Evolutionary conservation across 768 basidiomycete species (phyloP), one percentile per base, ranked within the genome.

Genomic region (Pleurotus platypus): DNA sequence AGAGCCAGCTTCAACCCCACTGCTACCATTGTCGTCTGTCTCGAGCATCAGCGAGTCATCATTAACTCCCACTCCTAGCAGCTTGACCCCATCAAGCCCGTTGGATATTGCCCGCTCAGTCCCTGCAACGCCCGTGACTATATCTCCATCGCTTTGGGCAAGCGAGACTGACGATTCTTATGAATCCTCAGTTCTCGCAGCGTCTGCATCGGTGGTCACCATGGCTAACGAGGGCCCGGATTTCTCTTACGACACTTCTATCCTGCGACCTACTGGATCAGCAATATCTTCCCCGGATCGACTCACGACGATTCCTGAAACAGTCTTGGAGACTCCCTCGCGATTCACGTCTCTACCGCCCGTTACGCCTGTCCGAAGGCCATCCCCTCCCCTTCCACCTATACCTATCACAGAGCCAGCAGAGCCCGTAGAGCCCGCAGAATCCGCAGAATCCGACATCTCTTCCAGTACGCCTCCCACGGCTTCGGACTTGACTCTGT

Each of bases 161-260:
- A 67, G 78, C 2, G 85, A 84, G 63, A 86, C 85, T 0, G 84
- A 89, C 55, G 65, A 76, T 8, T 87, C 90, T 0, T 92, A 87
- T 60, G 90, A 92, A 18, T 91, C 91, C 0, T 88, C 89, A 1
- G 72, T 88, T n/a, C 73, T 93, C 20, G 75, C 73, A 4, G 85
- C 90, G 0, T 90, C 91, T 2, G 88, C 87, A 15, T 86, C 87
- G 18, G 73, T 82, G 3, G 69, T 69, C 20, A 81, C 80, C 3
- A 57, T 80, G 18, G 76, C 74, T 22, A 82, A 79, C 1, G 89
- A 92, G 45, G 80, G 77, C 3, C 71, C 64, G 7, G 90, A 92
- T 60, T 71, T 64, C 0, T 90, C 89, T 0, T 86, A 84, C 57
- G 90, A 92, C 57, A 89, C 89, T 0, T 90, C 90, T 0, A 77